phyloP scores from a whole-genome alignment of 257 asterid genomes.

The Osmanthus fragrans region DNA sequence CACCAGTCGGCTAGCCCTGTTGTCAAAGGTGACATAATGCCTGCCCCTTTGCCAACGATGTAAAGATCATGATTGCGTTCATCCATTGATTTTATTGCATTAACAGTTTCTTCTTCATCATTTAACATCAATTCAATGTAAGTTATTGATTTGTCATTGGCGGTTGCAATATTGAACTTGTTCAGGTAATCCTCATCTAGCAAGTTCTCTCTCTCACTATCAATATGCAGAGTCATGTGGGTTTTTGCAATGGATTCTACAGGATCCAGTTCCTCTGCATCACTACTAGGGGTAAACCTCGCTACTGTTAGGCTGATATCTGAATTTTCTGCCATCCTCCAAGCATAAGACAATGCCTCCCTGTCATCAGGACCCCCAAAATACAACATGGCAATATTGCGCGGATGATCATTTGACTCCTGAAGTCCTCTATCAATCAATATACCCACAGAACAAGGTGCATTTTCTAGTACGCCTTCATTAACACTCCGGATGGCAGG shows the following conservation, averaged over 20 bases:
- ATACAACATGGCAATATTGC: slow-evolving; percentile 51
- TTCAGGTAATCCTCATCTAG: slow-evolving; percentile 65
- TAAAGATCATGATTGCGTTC: slow-evolving; percentile 57
- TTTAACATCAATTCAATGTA: slow-evolving; percentile 53
- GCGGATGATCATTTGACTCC: slow-evolving; percentile 38
- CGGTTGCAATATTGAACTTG: slow-evolving; percentile 54
- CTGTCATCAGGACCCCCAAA: slow-evolving; percentile 91
- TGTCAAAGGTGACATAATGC: slow-evolving; percentile 57
- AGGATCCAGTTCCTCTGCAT: slow-evolving; percentile 16
- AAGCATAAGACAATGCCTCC: slow-evolving; percentile 76
- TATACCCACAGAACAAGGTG: slow-evolving; percentile 91
- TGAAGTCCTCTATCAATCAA: slow-evolving; percentile 58
- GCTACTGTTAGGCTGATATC: slow-evolving; percentile 53
- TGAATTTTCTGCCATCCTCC: slow-evolving; percentile 66
- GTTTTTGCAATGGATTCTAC: slow-evolving; percentile 27
- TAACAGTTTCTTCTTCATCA: slow-evolving; percentile 75
- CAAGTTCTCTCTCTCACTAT: slow-evolving; percentile 46
- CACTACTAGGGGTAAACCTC: slow-evolving; percentile 59
- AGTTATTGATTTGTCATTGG: slow-evolving; percentile 32
- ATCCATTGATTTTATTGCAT: slow-evolving; percentile 77
- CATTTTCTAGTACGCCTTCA: slow-evolving; percentile 62
- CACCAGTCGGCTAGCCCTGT: slow-evolving; percentile 89
- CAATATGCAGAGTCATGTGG: slow-evolving; percentile 46
- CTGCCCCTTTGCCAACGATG: slow-evolving; percentile 85
- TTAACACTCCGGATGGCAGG: slow-evolving; percentile 63